phyloP scores from a whole-genome alignment of 2,329 filamentous ascomycete species.

The Aspergillus ibericus region DNA sequence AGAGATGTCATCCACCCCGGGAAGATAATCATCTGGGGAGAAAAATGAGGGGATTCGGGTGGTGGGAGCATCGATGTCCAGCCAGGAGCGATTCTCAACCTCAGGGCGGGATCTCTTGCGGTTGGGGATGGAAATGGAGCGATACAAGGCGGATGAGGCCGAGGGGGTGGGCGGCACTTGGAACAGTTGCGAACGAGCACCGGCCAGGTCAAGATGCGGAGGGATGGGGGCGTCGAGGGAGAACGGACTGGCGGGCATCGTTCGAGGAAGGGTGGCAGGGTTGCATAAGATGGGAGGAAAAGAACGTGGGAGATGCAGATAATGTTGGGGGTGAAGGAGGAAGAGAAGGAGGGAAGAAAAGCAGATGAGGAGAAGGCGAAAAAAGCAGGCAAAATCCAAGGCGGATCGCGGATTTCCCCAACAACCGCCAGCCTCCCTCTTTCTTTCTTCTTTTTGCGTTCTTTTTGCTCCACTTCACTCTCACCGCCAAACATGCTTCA shows the following conservation, averaged over 20 bases:
- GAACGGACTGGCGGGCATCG: constrained; percentile 33
- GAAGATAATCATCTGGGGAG: constrained; percentile 25
- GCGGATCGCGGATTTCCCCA: neutral
- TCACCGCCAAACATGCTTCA: neutral
- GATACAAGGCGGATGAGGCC: constrained; percentile 40
- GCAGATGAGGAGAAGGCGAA: constrained; percentile 5
- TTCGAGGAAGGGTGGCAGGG: neutral
- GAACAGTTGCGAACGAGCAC: constrained; percentile 39
- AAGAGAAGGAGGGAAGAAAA: neutral
- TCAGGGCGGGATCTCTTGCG: constrained; percentile 36
- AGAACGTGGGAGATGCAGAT: neutral
- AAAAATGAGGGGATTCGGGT: constrained; percentile 33
- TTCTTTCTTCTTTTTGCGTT: neutral
- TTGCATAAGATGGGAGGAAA: neutral
- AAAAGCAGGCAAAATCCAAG: too few species aligned
- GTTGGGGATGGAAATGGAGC: constrained; percentile 31
- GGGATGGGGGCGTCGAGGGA: constrained; percentile 38
- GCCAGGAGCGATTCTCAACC: constrained; percentile 26
- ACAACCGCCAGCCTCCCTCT: neutral
- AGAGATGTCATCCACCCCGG: constrained; percentile 29
- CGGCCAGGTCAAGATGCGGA: constrained; percentile 41
- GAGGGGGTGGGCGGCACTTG: constrained; percentile 37
- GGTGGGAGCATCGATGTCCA: constrained; percentile 30
- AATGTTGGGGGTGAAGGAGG: neutral
- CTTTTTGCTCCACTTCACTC: neutral